Base-by-base conservation (phyloP, 139 green algal genomes). In the Ostreobium quekettii region DNA sequence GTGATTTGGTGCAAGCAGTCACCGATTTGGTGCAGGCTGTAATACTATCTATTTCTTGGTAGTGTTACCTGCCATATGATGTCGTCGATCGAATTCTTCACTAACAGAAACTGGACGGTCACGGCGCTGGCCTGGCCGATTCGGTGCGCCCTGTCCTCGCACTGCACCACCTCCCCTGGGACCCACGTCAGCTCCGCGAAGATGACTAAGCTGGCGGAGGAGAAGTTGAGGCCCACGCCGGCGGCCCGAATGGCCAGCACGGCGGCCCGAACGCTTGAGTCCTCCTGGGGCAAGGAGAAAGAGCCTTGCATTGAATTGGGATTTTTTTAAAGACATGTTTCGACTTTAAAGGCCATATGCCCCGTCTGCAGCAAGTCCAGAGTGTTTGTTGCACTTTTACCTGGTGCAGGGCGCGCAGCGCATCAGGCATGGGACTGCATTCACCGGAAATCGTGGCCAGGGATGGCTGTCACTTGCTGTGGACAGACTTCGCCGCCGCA, bases 181-280 rank as follows among this genome's bases (percentile, higher is more conserved):
- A 78, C 72, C 78, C 78, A 87, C 3, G 71, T 72, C 62, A 87
- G 66, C 81, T 87, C 81, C 36, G 81, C 72, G 68, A 82, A 82
- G 26, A 83, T 67, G 6, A 86, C 77, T 6, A 60, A 76, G 71
- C 68, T 78, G 39, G 82, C 76, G 2, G 66, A 75, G 2, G 86
- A 94, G 11, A 96, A 77, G 0, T 86, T 96, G 29, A 96, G 76
- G 26, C 90, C 90, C 29, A 83, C 80, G 31, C 89, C 89, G 1
- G 90, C 88, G 7, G 89, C 88, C 35, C 76, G 74, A 69, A 91
- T 90, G 73, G 78, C 74, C 5, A 93, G 77, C 33, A 93, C 67
- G 15, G 87, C 86, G 4, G 84, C 79, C 72, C 81, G 71, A 0
- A 64, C 38, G 24, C 15, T 36, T 26, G 60, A 8, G 7, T 60